Percentiles rank a stretch among this genome's conserved stretches.
phyloP scores from a whole-genome alignment of 208 protist species.

The Leishmania lainsoni region DNA sequence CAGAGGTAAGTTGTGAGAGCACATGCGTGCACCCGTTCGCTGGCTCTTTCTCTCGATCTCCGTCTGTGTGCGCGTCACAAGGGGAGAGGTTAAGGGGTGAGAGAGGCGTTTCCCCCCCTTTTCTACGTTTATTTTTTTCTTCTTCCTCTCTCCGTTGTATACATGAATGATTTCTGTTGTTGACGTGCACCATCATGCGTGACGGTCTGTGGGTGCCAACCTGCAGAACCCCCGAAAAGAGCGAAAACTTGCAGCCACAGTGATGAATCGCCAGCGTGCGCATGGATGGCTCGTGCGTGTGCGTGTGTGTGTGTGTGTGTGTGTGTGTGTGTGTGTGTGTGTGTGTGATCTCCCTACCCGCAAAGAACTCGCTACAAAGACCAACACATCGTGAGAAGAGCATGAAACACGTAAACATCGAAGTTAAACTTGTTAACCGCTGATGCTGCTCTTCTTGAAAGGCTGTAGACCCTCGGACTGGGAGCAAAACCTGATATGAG shows the following conservation, averaged over 20 bases:
- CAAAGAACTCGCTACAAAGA: neutral
- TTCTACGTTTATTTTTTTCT: slow-evolving; percentile 31
- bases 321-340: neutral
- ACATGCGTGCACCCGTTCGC: neutral
- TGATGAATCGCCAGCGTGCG: neutral
- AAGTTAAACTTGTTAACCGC: neutral
- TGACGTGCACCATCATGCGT: neutral
- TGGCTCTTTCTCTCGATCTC: neutral
- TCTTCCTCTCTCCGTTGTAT: too few species aligned
- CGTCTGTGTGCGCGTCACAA: neutral
- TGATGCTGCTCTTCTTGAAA: neutral
- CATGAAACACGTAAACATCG: neutral
- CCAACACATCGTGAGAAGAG: neutral
- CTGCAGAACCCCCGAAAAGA: neutral
- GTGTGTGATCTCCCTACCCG: neutral
- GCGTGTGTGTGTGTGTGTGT: too few species aligned
- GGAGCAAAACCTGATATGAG: neutral
- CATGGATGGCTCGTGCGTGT: neutral
- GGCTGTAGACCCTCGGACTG: neutral
- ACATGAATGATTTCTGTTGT: neutral
- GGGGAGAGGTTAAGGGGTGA: neutral
- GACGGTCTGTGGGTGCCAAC: neutral
- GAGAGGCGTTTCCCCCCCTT: slow-evolving; percentile 15
- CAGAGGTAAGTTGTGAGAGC: slow-evolving; percentile 47
- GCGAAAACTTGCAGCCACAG: neutral